Percentiles rank a stretch among this genome's conserved stretches.
These are phyloP conservation scores for Pleurotus djamor DNA, from an alignment of 768 basidiomycete genomes.

Conservation along the genomic window DNA sequence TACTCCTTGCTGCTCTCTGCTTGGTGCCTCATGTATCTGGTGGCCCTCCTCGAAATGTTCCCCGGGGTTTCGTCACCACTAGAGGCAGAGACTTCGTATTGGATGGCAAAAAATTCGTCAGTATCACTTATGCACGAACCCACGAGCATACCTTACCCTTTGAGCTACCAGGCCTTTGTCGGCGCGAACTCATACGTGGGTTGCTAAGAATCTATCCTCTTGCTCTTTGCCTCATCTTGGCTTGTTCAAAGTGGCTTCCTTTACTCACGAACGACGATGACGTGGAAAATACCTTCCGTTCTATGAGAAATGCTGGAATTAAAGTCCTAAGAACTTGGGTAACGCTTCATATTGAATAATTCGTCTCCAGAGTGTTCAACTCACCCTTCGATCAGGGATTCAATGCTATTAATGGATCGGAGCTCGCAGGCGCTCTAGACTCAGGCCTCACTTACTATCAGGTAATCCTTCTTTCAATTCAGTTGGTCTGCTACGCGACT, in stretches of 20 bases:
- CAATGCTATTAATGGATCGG: slow-evolving; percentile 40
- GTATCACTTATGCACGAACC: slow-evolving; percentile 12
- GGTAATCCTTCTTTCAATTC: slow-evolving; percentile 13
- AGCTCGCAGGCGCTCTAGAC: slow-evolving; percentile 37
- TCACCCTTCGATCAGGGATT: slow-evolving; percentile 29
- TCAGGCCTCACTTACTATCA: slow-evolving; percentile 51
- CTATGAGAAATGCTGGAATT: slow-evolving; percentile 45
- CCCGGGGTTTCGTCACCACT: slow-evolving; percentile 42
- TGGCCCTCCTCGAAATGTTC: slow-evolving; percentile 12
- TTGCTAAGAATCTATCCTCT: neutral
- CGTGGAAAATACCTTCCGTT: slow-evolving; percentile 45
- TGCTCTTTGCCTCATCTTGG: neutral
- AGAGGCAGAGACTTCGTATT: slow-evolving; percentile 37
- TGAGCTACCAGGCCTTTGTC: slow-evolving; percentile 35
- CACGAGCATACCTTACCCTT: neutral
- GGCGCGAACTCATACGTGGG: slow-evolving; percentile 54
- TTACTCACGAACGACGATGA: slow-evolving; percentile 44
- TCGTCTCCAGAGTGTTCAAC: neutral
- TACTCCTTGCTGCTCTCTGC: neutral
- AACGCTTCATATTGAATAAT: slow-evolving; percentile 1
- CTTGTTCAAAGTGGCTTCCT: slow-evolving; percentile 46
- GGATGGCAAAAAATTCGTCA: slow-evolving; percentile 50
- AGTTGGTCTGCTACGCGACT: neutral
- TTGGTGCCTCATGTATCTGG: neutral
- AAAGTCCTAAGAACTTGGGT: slow-evolving; percentile 59